These are phyloP conservation scores for Solanum stenotomum DNA, from an alignment of 257 asterid species.

Conservation along the genomic window DNA sequence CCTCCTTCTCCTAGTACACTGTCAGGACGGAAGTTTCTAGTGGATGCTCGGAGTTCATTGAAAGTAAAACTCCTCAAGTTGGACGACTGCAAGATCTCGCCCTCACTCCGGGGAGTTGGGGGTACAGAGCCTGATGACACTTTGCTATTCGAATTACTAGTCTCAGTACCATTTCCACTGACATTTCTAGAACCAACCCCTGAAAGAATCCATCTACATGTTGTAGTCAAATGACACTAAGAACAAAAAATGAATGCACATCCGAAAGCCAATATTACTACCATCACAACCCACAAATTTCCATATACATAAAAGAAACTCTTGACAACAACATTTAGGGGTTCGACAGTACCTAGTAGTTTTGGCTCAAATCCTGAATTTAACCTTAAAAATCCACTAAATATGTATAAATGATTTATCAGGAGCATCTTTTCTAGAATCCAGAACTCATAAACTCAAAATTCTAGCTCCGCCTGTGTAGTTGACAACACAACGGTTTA, in stretches of 20 bases:
- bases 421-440: not conserved
- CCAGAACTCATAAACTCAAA: not conserved
- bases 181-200: slow-evolving; percentile 26
- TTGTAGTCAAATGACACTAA: not conserved
- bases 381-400: not conserved
- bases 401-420: not conserved
- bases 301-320: not conserved
- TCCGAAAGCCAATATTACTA: not conserved
- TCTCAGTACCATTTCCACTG: slow-evolving; percentile 42
- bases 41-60: slow-evolving; percentile 63
- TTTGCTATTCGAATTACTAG: slow-evolving; percentile 56
- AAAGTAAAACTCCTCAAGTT: slow-evolving; percentile 66
- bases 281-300: not conserved
- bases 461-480: not conserved
- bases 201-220: not conserved
- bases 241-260: not conserved
- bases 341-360: not conserved
- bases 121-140: slow-evolving; percentile 54
- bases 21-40: slow-evolving; percentile 81
- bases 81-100: slow-evolving; percentile 76
- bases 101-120: slow-evolving; percentile 76
- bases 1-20: slow-evolving; percentile 93
- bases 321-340: not conserved
- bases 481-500: not conserved
- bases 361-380: not conserved